Percentiles rank a stretch among this genome's conserved stretches.
These are phyloP conservation scores for Coniochaeta sp. DNA, from an alignment of 2,329 filamentous ascomycete species.

Conservation along the genomic window DNA sequence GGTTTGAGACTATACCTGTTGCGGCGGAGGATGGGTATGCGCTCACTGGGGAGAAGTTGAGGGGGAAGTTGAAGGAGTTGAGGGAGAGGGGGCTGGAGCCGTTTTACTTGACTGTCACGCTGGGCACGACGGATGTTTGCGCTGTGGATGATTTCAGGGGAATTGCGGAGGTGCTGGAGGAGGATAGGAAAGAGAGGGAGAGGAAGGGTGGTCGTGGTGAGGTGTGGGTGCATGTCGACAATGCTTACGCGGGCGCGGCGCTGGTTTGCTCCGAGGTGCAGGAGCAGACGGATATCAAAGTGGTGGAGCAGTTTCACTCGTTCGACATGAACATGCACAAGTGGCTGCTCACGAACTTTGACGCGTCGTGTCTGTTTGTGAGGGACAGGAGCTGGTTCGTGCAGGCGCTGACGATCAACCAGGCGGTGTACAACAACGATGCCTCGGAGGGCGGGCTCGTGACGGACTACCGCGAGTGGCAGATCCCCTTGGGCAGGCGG, in stretches of 20 bases:
- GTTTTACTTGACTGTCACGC: conserved; percentile 76
- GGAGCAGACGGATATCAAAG: conserved; percentile 28
- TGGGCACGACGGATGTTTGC: conserved; percentile 85
- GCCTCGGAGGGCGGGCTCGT: conserved; percentile 78
- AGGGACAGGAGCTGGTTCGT: conserved; percentile 70
- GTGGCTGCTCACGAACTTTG: conserved; percentile 93
- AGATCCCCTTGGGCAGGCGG: conserved; percentile 82
- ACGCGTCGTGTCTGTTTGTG: conserved; percentile 75
- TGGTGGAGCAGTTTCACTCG: conserved; percentile 68
- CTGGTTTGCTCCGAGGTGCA: conserved; percentile 78
- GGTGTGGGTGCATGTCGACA: conserved; percentile 91
- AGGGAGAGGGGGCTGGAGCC: conserved; percentile 67
- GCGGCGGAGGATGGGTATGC: conserved; percentile 57
- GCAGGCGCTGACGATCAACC: conserved; percentile 71
- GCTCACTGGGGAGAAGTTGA: conserved; percentile 59
- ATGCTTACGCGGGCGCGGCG: conserved; percentile 83
- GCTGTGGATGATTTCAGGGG: conserved; percentile 75
- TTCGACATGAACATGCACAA: conserved; percentile 98
- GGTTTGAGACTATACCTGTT: conserved; percentile 65
- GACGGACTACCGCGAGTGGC: conserved; percentile 95
- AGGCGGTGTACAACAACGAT: conserved; percentile 57
- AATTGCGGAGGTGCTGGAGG: conserved; percentile 47
- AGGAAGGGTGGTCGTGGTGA: conserved; percentile 29
- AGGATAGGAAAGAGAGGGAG: conserved; percentile 17
- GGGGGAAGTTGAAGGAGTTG: conserved; percentile 55